Base-by-base conservation (phyloP, 208 protist genomes). In the Leishmania gerbilli region DNA sequence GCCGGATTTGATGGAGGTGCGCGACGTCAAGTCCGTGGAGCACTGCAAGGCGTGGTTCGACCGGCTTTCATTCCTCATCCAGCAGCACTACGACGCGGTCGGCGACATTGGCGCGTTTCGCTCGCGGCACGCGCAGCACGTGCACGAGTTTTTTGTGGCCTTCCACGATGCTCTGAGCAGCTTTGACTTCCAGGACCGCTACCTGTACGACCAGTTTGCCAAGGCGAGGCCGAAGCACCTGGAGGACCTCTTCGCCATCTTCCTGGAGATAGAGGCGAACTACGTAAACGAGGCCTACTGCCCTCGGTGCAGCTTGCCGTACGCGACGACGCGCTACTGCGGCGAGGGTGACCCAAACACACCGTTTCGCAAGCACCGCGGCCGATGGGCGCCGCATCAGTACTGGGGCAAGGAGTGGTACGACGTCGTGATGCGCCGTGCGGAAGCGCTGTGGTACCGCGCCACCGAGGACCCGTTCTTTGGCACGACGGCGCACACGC, bases 221-320 rank as follows among this genome's bases (percentile, higher is more conserved):
- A 86, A 88, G 74, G 87, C 79, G 15, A 88, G 92, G 2, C 95
- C 95, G n/a, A 62, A 65, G 75, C 80, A 89, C 60, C 86, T 98
- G 42, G 74, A 88, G 45, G 95, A 98, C 81, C 69, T 98, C 55
- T 98, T 97, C 76, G 95, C 84, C 65, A 87, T 97, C 83, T 97
- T 98, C 56, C 83, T 98, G n/a, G 95, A 98, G 85, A 98, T 98
- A 93, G 93, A 98, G 89, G 85, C 83, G 55, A 98, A 98, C 79
- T 97, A 97, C 81, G 89, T 98, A 21, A 74, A 96, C 69, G 74
- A 89, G 64, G 90, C 92, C 71, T 93, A 90, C 88, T 98, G 95
- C 85, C 95, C 95, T 13, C 90, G 95, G 8, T 98, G 95, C 88
- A 97, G 93, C 77, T 81, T 97, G 37, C 92, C 95, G 34, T 93